These are phyloP conservation scores for Hortiboletus campestris DNA, from an alignment of 768 basidiomycete genomes.

Conservation along the genomic window DNA sequence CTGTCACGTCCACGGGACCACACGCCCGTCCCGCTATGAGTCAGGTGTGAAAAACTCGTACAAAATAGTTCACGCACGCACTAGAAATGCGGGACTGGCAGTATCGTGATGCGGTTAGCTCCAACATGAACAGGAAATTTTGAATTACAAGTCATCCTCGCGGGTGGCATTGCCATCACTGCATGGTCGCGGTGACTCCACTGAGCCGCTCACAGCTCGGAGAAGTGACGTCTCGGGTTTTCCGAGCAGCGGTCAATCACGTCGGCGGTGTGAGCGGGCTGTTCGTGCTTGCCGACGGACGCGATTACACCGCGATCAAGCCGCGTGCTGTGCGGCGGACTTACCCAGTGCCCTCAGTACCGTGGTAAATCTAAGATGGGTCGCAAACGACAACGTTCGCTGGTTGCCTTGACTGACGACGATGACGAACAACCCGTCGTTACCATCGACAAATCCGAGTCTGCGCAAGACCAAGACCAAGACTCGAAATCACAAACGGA, in stretches of 20 bases:
- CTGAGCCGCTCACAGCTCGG: background rate
- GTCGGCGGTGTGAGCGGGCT: background rate
- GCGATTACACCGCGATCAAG: constrained; percentile 2
- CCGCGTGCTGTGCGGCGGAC: constrained; percentile 1
- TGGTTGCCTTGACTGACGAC: constrained; percentile 34
- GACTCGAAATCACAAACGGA: background rate
- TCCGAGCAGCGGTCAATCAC: background rate
- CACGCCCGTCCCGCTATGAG: background rate
- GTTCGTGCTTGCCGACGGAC: background rate
- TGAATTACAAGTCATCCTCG: background rate
- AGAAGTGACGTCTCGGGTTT: too few relatives aligned
- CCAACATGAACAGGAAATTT: background rate
- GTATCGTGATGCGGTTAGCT: background rate
- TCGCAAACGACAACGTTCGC: constrained; percentile 51
- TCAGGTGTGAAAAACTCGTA: background rate
- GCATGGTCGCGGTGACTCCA: background rate
- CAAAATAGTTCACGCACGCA: background rate
- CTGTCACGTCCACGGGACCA: background rate
- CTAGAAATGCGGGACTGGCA: background rate
- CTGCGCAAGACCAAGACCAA: background rate
- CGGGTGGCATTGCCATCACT: too few relatives aligned
- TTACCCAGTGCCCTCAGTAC: constrained; percentile 6
- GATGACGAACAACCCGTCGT: constrained; percentile 25
- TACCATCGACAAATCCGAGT: constrained; percentile 11
- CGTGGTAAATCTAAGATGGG: constrained; percentile 13